A percentile compares a stretch with the other conserved stretches of the same genome.
Evolutionary conservation across 2,329 filamentous ascomycete genomes (phyloP).

Genomic region (Sphaerulina musiva): DNA sequence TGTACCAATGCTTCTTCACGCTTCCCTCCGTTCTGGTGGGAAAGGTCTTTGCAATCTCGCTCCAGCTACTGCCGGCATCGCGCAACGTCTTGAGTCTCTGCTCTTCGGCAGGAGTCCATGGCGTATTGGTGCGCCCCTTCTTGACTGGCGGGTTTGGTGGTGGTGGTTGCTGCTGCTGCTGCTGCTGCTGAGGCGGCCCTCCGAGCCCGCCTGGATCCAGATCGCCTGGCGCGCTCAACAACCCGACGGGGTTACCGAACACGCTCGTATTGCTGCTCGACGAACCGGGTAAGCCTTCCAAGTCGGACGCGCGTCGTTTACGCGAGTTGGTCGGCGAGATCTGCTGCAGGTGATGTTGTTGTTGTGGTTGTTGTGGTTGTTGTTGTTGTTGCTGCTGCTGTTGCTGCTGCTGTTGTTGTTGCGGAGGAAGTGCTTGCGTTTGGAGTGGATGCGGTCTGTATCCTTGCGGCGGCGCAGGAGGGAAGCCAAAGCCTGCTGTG

Average conservation of each 20-base stretch:
- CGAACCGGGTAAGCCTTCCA: slow-evolving; percentile 29
- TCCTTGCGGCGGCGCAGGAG: slow-evolving; percentile 23
- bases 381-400: too few species aligned
- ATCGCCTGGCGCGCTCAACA: slow-evolving; percentile 21
- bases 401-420: too few species aligned
- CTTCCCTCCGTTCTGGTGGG: slow-evolving; percentile 90
- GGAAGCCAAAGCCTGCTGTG: slow-evolving; percentile 25
- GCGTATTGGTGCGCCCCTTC: slow-evolving; percentile 96
- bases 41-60: slow-evolving; percentile 97
- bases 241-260: slow-evolving; percentile 26
- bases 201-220: slow-evolving; percentile 16
- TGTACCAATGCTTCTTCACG: slow-evolving; percentile 99
- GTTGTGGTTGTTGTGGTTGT: too few species aligned
- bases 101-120: slow-evolving; percentile 94
- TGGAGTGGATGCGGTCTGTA: slow-evolving; percentile 28
- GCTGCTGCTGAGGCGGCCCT: slow-evolving; percentile 28
- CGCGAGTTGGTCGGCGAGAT: slow-evolving; percentile 31
- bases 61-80: slow-evolving; percentile 90
- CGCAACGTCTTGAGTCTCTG: slow-evolving; percentile 88
- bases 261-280: slow-evolving; percentile 28
- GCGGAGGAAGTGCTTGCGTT: slow-evolving; percentile 32
- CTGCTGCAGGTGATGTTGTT: slow-evolving; percentile 32
- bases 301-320: slow-evolving; percentile 35
- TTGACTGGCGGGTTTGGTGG: slow-evolving; percentile 56
- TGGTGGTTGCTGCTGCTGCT: slow-evolving; percentile 30